phyloP scores from a whole-genome alignment of 495 filamentous ascomycete species.

The Neurospora sp. region DNA sequence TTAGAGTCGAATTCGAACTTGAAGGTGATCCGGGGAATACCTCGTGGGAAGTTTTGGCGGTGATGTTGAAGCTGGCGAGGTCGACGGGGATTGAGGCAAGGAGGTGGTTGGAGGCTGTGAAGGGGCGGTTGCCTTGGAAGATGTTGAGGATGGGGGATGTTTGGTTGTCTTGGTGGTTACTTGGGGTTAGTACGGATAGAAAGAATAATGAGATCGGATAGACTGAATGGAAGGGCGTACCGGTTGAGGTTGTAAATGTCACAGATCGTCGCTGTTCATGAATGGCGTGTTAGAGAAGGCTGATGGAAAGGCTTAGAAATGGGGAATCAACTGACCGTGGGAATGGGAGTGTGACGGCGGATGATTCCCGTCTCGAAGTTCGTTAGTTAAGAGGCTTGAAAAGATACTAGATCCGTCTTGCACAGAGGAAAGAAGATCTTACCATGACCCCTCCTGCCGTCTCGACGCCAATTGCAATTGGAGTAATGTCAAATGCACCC shows the following conservation, averaged over 20 bases:
- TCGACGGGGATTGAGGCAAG: constrained; percentile 74
- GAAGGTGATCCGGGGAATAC: constrained; percentile 88
- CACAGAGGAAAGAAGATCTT: background rate
- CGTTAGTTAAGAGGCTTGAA: background rate
- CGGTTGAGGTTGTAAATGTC: constrained; percentile 83
- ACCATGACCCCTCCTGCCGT: constrained; percentile 86
- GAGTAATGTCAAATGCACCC: constrained; percentile 91
- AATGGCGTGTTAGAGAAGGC: background rate
- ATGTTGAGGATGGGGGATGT: constrained; percentile 87
- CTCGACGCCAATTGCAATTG: constrained; percentile 89
- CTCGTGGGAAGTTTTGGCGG: constrained; percentile 61
- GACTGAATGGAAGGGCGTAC: background rate
- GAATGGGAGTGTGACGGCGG: constrained; percentile 79
- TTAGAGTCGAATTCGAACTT: constrained; percentile 70
- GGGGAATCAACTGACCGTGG: constrained; percentile 39
- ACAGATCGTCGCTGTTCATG: constrained; percentile 58
- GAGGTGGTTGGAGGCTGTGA: constrained; percentile 89
- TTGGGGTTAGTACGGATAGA: background rate
- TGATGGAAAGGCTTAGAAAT: no score
- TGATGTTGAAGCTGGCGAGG: constrained; percentile 60
- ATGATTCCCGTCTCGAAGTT: constrained; percentile 63
- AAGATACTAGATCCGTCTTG: background rate
- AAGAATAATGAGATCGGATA: background rate
- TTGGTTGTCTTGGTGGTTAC: constrained; percentile 60
- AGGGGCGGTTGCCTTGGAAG: constrained; percentile 82